Evolutionary conservation across 495 filamentous ascomycete species (phyloP).

Genomic region (Aspergillus indologenus): DNA sequence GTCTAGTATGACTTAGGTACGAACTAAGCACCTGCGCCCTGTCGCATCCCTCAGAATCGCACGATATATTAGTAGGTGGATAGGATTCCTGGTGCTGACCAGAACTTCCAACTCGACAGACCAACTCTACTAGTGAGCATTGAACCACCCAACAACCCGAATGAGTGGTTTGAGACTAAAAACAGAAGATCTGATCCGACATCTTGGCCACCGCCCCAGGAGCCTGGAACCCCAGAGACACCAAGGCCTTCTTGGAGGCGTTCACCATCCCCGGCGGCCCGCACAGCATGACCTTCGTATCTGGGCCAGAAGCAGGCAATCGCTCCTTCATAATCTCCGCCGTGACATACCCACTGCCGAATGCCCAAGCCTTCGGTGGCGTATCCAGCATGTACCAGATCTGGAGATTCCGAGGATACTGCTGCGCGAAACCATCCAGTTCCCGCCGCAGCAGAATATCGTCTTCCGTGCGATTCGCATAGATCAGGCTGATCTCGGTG

Average conservation of each 20-base stretch:
- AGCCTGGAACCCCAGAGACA: slow-evolving; percentile 25
- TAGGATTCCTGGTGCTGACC: no score
- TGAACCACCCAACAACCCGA: no score
- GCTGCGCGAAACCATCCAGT: slow-evolving; percentile 43
- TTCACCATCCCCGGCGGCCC: slow-evolving; percentile 34
- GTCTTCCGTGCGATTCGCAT: slow-evolving; percentile 38
- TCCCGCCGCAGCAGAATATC: slow-evolving; percentile 43
- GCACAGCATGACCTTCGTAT: slow-evolving; percentile 31
- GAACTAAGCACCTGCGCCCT: no score
- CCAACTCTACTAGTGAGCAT: no score
- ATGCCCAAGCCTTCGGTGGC: slow-evolving; percentile 23
- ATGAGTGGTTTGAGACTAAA: no score
- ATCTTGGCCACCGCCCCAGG: slow-evolving; percentile 29
- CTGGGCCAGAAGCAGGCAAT: slow-evolving; percentile 10
- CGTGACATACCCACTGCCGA: slow-evolving; percentile 23
- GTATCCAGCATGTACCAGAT: slow-evolving; percentile 42
- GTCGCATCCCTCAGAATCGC: no score
- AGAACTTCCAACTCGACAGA: no score
- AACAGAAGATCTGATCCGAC: slow-evolving; percentile 31
- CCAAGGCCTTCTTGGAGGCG: slow-evolving; percentile 30
- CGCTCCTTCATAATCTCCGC: slow-evolving; percentile 19
- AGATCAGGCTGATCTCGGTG: slow-evolving; percentile 46
- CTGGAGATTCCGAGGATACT: slow-evolving; percentile 37
- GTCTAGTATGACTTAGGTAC: no score
- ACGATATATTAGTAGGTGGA: no score